phyloP scores from a whole-genome alignment of 2,329 filamentous ascomycete genomes.

The Monosporascus sp. region DNA sequence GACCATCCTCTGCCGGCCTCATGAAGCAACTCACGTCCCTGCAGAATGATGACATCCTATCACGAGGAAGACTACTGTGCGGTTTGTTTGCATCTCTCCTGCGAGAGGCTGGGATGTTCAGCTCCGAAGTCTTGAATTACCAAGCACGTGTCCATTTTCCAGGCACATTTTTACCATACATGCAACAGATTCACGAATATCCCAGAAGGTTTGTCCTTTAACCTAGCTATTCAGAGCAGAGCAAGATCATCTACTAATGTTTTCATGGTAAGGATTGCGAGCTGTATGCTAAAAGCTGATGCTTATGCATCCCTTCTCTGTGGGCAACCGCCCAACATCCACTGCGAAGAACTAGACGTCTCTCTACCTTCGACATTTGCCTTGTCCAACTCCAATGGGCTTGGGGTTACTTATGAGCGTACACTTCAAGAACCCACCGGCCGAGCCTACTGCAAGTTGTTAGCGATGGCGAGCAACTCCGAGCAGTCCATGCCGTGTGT shows the following conservation, averaged over 20 bases:
- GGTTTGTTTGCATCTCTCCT: constrained; percentile 2
- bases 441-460: background rate
- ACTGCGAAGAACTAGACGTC: constrained; percentile 1
- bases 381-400: background rate
- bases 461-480: background rate
- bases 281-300: constrained; percentile 2
- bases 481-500: background rate
- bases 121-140: background rate
- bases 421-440: background rate
- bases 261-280: background rate
- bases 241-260: background rate
- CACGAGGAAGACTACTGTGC: background rate
- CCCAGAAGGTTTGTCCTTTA: background rate
- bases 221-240: background rate
- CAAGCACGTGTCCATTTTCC: background rate
- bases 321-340: background rate
- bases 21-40: background rate
- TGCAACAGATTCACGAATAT: background rate
- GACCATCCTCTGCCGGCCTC: background rate
- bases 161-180: background rate
- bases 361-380: constrained; percentile 1
- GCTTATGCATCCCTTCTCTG: background rate
- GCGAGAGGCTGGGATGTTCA: background rate
- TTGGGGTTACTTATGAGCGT: background rate
- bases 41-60: background rate